Evolutionary conservation across 257 asterid species (phyloP), one percentile per base, ranked within the genome.

Genomic region (Scutellaria minor): DNA sequence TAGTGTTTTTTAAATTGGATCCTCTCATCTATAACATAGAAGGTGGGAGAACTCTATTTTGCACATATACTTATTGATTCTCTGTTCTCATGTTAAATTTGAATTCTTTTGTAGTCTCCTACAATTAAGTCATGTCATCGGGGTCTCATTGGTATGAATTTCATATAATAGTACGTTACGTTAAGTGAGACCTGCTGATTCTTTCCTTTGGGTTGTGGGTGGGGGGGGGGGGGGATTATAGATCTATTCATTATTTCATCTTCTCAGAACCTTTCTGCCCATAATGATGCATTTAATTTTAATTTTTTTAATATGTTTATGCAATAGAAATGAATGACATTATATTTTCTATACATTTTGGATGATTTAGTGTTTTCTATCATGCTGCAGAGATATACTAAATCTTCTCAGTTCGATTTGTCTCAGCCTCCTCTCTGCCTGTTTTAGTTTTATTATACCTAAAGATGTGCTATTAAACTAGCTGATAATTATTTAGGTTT

Each of bases 401-500:
- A 72, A 67, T 39, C 51, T 55, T 70, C 20, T 5, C 14, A 60
- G 67, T 70, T 70, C 37, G 48, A 66, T 44, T 8, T 46, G 41
- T 51, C 46, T 31, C 42, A 47, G 13, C 20, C 11, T 70, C 66
- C 66, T 24, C 37, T 8, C 31, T 27, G 24, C 64, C 71, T 72
- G 59, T 53, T 59, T 60, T 2, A 6, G 35, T 22, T 60, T 65
- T 31, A 61, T 47, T 66, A 59, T 48, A 72, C 50, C 40, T 58
- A 57, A 76, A 51, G 69, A 59, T 47, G 7, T 54, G 67, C 37
- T 62, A 63, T 65, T 79, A 20, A 77, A 66, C 55, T 64, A 78
- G 68, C 55, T 74, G 22, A 54, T 78, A 75, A 55, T 73, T 56
- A 8, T 78, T 53, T 72, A 93, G 98, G 96, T 86, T 42, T 93